Base-by-base conservation (phyloP, 495 filamentous ascomycete genomes). In the Darksidea phi region DNA sequence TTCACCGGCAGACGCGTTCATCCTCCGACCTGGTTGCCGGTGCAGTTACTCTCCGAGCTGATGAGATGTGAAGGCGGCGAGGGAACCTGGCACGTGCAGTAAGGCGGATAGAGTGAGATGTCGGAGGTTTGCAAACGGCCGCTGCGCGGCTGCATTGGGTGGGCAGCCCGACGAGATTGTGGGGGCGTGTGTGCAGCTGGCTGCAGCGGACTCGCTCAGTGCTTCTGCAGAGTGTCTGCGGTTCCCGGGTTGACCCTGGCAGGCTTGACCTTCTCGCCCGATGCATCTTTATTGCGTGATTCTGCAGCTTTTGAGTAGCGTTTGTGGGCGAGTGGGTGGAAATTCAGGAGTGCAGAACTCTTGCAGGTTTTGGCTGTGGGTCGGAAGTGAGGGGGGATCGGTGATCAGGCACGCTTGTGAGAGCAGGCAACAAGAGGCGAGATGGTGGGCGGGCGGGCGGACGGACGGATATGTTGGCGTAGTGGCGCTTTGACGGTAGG, bases 401-500 rank as follows among this genome's bases (percentile, higher is more conserved):
- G 18, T 43, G 15, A 43, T 43, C 41, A 43, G 41, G 41, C 5
- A 43, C 41, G 6, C 13, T 3, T 6, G 13, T 43, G 12, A 15
- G 18, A 25, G 46, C 46, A 12, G 46, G 24, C 18, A 48, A 48
- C 2, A 23, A 26, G 20, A 48, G 24, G 24, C 46, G 41, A 43
- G 13, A n/a, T 43, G 41, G 41, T n/a, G 18, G 15, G 41, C 13
- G 41, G 13, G 13, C 3, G 41, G 18, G 41, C 7, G 15, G 25
- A 41, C 10, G 25, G 26, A 12, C 24, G 25, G 32, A 15, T 43
- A 6, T 43, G 15, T n/a, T 6, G 41, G 36, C 12, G 10, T 5
- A 32, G 38, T 41, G 50, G 32, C 18, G 52, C 21, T 43, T 42
- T 43, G 37, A 54, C 25, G 38, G 37, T 32, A 51, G 8, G 50